Percentiles rank a stretch among this genome's conserved stretches.
These are phyloP conservation scores for Fragosphaeria purpurea DNA, from an alignment of 2,329 filamentous ascomycete species.

Conservation along the genomic window DNA sequence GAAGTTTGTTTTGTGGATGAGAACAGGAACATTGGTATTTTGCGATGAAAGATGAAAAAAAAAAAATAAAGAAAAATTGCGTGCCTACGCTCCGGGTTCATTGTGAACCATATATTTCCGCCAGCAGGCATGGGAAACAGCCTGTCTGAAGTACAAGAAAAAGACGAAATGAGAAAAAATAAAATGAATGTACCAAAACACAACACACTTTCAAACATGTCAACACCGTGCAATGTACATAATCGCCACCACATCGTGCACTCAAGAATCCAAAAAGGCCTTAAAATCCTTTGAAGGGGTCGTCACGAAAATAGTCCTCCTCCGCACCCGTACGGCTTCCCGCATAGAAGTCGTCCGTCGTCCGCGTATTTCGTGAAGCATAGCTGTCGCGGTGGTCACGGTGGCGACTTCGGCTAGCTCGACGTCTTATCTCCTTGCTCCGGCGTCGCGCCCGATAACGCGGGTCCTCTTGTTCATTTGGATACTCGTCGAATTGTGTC, in stretches of 20 bases:
- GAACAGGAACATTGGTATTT: background rate
- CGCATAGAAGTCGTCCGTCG: conserved; percentile 38
- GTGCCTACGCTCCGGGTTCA: conserved; percentile 2
- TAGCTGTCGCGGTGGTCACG: conserved; percentile 47
- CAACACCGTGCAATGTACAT: too few relatives aligned
- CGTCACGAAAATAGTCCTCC: conserved; percentile 47
- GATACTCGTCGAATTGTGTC: conserved; percentile 33
- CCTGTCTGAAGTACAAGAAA: background rate
- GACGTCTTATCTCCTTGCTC: conserved; percentile 45
- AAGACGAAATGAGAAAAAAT: background rate
- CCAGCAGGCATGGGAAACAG: conserved; percentile 4
- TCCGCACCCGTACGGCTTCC: conserved; percentile 38
- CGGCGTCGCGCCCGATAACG: conserved; percentile 37
- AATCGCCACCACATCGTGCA: too few relatives aligned
- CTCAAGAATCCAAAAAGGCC: background rate
- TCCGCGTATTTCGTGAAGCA: conserved; percentile 32
- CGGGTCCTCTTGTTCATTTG: conserved; percentile 41
- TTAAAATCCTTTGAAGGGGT: conserved; percentile 54
- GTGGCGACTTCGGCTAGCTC: conserved; percentile 40
- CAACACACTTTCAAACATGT: background rate
- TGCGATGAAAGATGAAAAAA: background rate
- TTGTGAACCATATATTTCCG: conserved; percentile 3
- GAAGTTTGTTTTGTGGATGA: background rate
- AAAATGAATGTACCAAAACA: conserved; percentile 1
- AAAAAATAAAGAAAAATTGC: background rate